A percentile compares a stretch with the other conserved stretches of the same genome.
These are phyloP conservation scores for Glycyrrhiza uralensis DNA, from an alignment of 306 rosid genomes.

Conservation along the genomic window DNA sequence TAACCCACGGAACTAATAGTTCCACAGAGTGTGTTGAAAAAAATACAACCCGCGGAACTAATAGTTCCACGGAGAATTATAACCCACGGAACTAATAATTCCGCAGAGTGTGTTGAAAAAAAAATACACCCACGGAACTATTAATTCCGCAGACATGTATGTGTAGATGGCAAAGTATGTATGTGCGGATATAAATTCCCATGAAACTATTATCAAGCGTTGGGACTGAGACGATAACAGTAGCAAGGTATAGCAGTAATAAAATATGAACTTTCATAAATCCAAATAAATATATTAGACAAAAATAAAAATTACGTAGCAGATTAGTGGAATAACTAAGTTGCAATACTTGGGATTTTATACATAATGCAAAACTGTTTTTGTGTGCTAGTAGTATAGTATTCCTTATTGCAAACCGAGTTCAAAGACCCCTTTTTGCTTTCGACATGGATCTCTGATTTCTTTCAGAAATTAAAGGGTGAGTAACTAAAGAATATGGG, in stretches of 20 bases:
- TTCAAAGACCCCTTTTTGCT: constrained; percentile 24
- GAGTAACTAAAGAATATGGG: constrained; percentile 5
- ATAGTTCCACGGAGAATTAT: too few species aligned
- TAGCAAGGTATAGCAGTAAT: not conserved
- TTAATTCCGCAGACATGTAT: too few species aligned
- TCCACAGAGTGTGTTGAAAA: too few species aligned
- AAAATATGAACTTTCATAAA: not conserved
- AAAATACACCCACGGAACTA: too few species aligned
- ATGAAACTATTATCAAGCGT: too few species aligned
- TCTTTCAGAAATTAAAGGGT: constrained; percentile 7
- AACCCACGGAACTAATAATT: too few species aligned
- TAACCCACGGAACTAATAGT: too few species aligned
- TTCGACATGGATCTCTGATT: constrained; percentile 16
- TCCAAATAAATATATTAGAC: not conserved
- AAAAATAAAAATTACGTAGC: not conserved
- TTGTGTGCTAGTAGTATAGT: not conserved
- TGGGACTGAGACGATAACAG: too few species aligned
- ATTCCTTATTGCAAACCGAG: constrained; percentile 17
- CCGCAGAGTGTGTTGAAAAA: too few species aligned
- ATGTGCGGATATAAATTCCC: too few species aligned
- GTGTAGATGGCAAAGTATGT: too few species aligned
- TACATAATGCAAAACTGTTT: constrained; percentile 1
- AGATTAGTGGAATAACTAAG: not conserved
- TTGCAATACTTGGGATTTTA: not conserved
- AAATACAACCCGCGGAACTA: too few species aligned